phyloP scores from a whole-genome alignment of 805 yeast species.

The Candida boleticola region DNA sequence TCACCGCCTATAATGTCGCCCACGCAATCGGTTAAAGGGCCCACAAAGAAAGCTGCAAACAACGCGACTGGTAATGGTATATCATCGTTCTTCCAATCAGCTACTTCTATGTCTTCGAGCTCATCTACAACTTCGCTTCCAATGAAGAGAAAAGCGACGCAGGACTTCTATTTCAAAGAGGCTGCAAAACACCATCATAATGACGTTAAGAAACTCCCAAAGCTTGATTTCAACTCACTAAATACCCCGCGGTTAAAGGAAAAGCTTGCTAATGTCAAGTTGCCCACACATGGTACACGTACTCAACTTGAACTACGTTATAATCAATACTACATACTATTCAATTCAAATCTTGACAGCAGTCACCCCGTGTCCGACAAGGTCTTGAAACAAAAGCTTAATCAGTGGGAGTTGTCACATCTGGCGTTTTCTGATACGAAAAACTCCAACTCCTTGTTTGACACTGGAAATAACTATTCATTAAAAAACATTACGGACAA shows the following conservation, averaged over 20 bases:
- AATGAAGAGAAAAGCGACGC: constrained; percentile 11
- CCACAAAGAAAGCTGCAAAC: neutral
- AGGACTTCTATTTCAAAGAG: constrained; percentile 32
- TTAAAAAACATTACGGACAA: constrained; percentile 41
- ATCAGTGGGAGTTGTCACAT: constrained; percentile 63
- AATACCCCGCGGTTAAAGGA: constrained; percentile 59
- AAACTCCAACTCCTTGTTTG: constrained; percentile 19
- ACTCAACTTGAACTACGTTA: constrained; percentile 65
- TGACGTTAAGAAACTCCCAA: constrained; percentile 48
- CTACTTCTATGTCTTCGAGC: too few species aligned
- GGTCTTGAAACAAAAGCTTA: constrained; percentile 53
- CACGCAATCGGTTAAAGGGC: neutral
- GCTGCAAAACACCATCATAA: constrained; percentile 20
- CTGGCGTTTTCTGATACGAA: constrained; percentile 23
- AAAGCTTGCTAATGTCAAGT: constrained; percentile 50
- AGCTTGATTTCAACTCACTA: constrained; percentile 61
- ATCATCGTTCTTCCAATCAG: neutral
- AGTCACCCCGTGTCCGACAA: constrained; percentile 57
- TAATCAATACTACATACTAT: constrained; percentile 70
- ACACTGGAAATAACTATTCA: constrained; percentile 15
- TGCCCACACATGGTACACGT: constrained; percentile 65
- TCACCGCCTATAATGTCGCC: constrained; percentile 9
- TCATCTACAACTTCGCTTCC: neutral
- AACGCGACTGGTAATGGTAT: constrained; percentile 1
- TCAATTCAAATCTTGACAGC: constrained; percentile 81